These are phyloP conservation scores for Misopates orontium DNA, from an alignment of 257 asterid genomes.

Conservation along the genomic window DNA sequence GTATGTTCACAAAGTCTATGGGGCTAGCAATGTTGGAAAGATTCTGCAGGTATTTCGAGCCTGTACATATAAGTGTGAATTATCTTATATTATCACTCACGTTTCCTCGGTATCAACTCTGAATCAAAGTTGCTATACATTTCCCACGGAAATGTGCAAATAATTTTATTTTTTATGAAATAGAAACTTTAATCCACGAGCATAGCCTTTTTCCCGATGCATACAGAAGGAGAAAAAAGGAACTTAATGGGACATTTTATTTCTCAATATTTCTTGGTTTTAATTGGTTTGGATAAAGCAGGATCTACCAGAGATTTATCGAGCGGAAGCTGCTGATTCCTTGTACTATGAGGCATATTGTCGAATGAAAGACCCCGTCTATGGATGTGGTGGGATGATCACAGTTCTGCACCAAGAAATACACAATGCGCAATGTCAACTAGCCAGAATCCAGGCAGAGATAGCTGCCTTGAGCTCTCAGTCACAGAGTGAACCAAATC, in stretches of 20 bases:
- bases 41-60: conserved; percentile 48
- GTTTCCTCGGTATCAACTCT: no score
- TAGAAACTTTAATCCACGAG: no score
- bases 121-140: no score
- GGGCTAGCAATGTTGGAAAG: conserved; percentile 70
- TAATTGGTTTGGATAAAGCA: conserved; percentile 7
- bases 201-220: no score
- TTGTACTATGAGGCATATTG: conserved; percentile 63
- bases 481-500: conserved; percentile 4
- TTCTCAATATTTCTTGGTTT: neutral
- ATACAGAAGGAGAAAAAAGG: no score
- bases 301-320: conserved; percentile 52
- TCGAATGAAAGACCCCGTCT: conserved; percentile 56
- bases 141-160: no score
- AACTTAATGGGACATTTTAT: no score
- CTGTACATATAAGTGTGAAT: neutral
- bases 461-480: conserved; percentile 25
- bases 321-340: conserved; percentile 56
- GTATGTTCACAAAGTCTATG: conserved; percentile 64
- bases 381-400: conserved; percentile 63
- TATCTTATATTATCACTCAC: neutral
- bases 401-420: conserved; percentile 48
- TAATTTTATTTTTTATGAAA: no score
- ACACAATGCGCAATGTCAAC: conserved; percentile 35
- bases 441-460: conserved; percentile 54